phyloP scores from a whole-genome alignment of 2,329 filamentous ascomycete genomes.

The Claviceps arundinis region DNA sequence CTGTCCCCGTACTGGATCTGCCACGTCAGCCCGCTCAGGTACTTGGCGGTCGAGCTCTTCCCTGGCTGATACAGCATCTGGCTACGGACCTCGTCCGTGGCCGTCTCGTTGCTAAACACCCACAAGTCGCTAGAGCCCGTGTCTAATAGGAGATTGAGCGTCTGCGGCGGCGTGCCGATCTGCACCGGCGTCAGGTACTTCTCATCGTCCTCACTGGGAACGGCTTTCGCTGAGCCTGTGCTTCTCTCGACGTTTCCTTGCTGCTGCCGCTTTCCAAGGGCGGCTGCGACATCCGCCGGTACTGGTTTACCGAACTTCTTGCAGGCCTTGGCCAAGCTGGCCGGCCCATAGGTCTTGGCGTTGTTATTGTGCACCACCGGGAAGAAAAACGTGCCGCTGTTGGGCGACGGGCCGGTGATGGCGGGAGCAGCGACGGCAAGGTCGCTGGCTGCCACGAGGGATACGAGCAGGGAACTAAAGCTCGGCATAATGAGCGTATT shows the following conservation, averaged over 20 bases:
- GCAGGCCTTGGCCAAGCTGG: conserved; percentile 8
- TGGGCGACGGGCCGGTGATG: neutral
- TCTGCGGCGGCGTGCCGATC: conserved; percentile 11
- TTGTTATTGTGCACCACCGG: conserved; percentile 6
- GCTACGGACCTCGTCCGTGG: conserved; percentile 20
- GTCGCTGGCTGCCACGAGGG: conserved; percentile 9
- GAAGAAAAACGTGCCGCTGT: neutral
- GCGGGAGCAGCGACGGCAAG: conserved; percentile 6
- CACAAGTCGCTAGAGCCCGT: conserved; percentile 16
- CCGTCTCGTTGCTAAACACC: conserved; percentile 30
- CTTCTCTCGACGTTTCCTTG: neutral
- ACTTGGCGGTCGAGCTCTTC: conserved; percentile 24
- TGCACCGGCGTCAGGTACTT: conserved; percentile 9
- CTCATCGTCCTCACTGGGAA: conserved; percentile 6
- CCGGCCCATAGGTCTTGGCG: conserved; percentile 6
- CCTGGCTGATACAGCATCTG: conserved; percentile 26
- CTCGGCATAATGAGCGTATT: conserved; percentile 8
- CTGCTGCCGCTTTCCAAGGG: neutral
- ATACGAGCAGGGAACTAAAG: conserved; percentile 10
- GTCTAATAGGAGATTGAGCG: conserved; percentile 10
- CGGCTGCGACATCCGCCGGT: no score
- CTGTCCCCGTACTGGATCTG: conserved; percentile 30
- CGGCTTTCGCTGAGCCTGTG: conserved; percentile 6
- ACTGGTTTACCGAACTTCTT: conserved; percentile 1
- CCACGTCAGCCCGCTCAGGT: conserved; percentile 26